A percentile compares a stretch with the other conserved stretches of the same genome.
phyloP scores from a whole-genome alignment of 257 asterid genomes.

The Sherardia arvensis region DNA sequence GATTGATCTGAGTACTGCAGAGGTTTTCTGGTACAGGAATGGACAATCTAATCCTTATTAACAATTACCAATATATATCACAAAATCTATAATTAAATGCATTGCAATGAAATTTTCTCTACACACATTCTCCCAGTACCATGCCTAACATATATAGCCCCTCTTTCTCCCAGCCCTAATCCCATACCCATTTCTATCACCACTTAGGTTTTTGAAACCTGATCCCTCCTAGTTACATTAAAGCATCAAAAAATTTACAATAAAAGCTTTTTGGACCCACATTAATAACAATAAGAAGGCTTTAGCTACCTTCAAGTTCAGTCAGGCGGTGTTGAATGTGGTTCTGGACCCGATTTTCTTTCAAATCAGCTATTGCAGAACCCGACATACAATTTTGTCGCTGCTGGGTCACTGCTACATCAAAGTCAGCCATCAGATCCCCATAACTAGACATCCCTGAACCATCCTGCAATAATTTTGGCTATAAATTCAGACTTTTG shows the following conservation, averaged over 20 bases:
- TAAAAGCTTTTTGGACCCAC: background rate
- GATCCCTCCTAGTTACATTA: background rate
- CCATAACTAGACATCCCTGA: conserved; percentile 44
- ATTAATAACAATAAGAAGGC: background rate
- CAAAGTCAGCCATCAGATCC: conserved; percentile 83
- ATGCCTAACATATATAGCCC: background rate
- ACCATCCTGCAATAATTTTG: conserved; percentile 41
- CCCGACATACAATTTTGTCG: conserved; percentile 53
- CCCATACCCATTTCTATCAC: background rate
- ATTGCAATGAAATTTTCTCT: background rate
- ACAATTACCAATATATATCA: background rate
- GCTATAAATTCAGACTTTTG: background rate
- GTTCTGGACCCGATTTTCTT: conserved; percentile 54
- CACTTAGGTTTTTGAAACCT: background rate
- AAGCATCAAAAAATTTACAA: background rate
- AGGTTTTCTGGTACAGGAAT: background rate
- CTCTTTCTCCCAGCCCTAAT: background rate
- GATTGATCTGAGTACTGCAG: background rate
- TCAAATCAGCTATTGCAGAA: conserved; percentile 46
- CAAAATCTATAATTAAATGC: background rate
- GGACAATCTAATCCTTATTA: background rate
- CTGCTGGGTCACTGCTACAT: conserved; percentile 65
- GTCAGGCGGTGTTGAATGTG: conserved; percentile 59
- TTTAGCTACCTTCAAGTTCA: conserved; percentile 74
- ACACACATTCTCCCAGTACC: background rate